Evolutionary conservation across 306 rosid genomes (phyloP).

Genomic region (Medicago lupulina): DNA sequence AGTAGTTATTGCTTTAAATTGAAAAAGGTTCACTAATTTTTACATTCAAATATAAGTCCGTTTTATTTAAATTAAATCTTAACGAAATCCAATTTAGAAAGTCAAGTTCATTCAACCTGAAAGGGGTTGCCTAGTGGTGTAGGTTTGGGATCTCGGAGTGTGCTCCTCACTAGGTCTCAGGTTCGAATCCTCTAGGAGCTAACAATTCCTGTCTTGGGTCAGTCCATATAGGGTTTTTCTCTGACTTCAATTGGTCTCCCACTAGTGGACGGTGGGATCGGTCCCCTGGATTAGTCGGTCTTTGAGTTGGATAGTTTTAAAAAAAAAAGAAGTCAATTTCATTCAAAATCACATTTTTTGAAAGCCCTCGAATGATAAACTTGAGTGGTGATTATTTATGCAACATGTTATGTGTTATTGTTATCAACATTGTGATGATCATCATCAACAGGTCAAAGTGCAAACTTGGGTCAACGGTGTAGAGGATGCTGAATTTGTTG

Average conservation of each 20-base stretch:
- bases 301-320: no score
- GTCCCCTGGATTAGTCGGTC: no score
- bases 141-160: no score
- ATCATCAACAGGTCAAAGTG: conserved; percentile 74
- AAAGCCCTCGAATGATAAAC: not conserved
- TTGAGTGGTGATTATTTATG: conserved; percentile 18
- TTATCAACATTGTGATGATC: not conserved
- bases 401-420: not conserved
- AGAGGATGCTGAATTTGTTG: conserved; percentile 82
- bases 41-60: no score
- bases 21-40: not conserved
- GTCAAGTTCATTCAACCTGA: conserved; percentile 2
- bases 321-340: not conserved
- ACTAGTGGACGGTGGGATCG: no score
- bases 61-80: not conserved
- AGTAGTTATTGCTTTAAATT: not conserved
- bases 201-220: no score
- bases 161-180: no score
- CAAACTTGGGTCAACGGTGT: conserved; percentile 92
- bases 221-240: no score
- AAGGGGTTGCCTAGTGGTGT: no score
- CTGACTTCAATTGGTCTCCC: no score
- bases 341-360: not conserved
- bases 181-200: no score
- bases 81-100: not conserved